phyloP scores from a whole-genome alignment of 257 asterid species.

The Nicotiana noctiflora region DNA sequence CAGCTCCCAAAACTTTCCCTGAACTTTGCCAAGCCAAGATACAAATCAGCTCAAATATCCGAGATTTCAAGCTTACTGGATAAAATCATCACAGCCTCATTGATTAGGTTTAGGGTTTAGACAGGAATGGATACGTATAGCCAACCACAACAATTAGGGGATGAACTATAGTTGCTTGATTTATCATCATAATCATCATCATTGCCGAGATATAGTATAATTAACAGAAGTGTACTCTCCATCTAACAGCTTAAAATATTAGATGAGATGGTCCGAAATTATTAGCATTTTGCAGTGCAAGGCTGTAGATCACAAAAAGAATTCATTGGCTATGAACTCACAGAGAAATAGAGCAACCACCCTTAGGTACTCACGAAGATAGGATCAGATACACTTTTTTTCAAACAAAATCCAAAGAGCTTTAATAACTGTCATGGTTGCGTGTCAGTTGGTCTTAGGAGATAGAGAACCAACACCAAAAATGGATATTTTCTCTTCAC shows the following conservation, averaged over 20 bases:
- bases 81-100: constrained; percentile 9
- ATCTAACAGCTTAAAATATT: background rate
- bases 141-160: background rate
- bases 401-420: no score
- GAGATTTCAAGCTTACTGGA: background rate
- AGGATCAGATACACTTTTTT: no score
- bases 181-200: background rate
- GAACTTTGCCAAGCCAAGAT: background rate
- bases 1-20: background rate
- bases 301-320: background rate
- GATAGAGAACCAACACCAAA: background rate
- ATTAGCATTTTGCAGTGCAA: background rate
- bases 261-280: background rate
- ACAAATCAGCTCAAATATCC: background rate
- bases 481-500: background rate
- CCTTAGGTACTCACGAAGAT: no score
- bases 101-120: background rate
- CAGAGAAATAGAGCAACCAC: background rate
- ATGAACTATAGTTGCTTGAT: background rate
- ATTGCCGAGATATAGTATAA: background rate
- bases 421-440: background rate
- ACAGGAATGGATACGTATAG: background rate
- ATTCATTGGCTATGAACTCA: background rate
- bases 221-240: background rate
- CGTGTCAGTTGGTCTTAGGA: background rate